These are phyloP conservation scores for Saccharomycopsis sp. DNA, from an alignment of 805 yeast species.

Conservation along the genomic window DNA sequence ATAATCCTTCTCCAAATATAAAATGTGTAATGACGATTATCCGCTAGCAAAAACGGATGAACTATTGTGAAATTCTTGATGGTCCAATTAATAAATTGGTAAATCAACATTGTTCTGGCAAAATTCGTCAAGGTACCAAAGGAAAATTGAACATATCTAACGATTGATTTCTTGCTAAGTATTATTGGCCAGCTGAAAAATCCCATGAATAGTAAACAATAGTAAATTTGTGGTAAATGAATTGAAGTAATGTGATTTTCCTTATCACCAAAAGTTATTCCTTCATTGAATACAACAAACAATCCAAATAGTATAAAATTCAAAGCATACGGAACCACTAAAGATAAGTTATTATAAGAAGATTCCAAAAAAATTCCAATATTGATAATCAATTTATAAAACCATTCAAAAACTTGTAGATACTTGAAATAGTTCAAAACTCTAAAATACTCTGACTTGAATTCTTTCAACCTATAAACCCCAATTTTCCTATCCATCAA, in stretches of 20 bases:
- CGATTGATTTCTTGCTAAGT: constrained; percentile 31
- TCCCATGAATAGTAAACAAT: constrained; percentile 55
- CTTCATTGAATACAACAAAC: constrained; percentile 62
- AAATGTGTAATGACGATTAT: constrained; percentile 88
- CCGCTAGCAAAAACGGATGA: constrained; percentile 89
- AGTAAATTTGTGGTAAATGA: constrained; percentile 75
- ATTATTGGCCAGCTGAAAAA: constrained; percentile 70
- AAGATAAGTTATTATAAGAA: constrained; percentile 5
- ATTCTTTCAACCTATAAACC: not conserved
- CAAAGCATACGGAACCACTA: constrained; percentile 37
- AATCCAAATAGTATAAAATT: constrained; percentile 43
- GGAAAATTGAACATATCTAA: constrained; percentile 29
- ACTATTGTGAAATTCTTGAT: constrained; percentile 59
- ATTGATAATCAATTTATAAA: not conserved
- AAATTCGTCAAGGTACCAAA: constrained; percentile 21
- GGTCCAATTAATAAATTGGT: constrained; percentile 29
- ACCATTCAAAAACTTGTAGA: not conserved
- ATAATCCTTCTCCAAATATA: constrained; percentile 69
- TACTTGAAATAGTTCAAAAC: not conserved
- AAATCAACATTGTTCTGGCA: constrained; percentile 8
- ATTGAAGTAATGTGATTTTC: constrained; percentile 64
- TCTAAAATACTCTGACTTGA: not conserved
- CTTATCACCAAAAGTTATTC: constrained; percentile 88
- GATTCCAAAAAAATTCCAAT: constrained; percentile 17
- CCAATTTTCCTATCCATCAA: constrained; percentile 32